A percentile compares a stretch with the other conserved stretches of the same genome.
Evolutionary conservation across 192 early-diverging fungal species (phyloP).

Genomic region (Linnemannia hyalina): DNA sequence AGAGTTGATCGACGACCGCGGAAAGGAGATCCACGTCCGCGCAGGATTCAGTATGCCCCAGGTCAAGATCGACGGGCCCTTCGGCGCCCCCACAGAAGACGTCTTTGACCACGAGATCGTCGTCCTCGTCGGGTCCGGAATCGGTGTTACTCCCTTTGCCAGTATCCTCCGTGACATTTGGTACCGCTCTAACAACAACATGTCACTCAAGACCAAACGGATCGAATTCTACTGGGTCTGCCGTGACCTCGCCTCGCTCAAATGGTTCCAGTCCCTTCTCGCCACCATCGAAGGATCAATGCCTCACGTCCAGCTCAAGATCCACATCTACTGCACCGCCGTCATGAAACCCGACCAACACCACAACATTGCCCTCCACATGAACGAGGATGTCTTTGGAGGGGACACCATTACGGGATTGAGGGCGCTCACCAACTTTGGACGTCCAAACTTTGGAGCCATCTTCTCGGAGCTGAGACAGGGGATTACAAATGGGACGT

Average conservation of each 20-base stretch:
- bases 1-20: constrained; percentile 46
- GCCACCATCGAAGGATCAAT: constrained; percentile 71
- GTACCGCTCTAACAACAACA: constrained; percentile 64
- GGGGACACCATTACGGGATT: constrained; percentile 81
- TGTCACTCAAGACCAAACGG: constrained; percentile 58
- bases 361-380: constrained; percentile 69
- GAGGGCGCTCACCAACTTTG: constrained; percentile 77
- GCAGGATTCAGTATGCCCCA: constrained; percentile 62
- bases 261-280: constrained; percentile 79
- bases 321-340: constrained; percentile 76
- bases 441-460: constrained; percentile 80
- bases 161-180: constrained; percentile 77
- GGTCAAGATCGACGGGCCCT: constrained; percentile 84
- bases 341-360: constrained; percentile 70
- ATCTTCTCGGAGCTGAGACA: constrained; percentile 71
- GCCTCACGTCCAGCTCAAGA: constrained; percentile 70
- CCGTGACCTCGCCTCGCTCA: constrained; percentile 72
- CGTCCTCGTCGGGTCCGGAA: constrained; percentile 77
- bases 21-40: constrained; percentile 44
- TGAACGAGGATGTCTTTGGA: constrained; percentile 67
- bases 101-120: constrained; percentile 79
- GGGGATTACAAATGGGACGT: constrained; percentile 51
- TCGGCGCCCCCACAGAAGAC: constrained; percentile 84
- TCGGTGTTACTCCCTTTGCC: constrained; percentile 84
- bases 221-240: constrained; percentile 79